Evolutionary conservation across 2,329 filamentous ascomycete genomes (phyloP).

Genomic region (Diaporthe longicolla): DNA sequence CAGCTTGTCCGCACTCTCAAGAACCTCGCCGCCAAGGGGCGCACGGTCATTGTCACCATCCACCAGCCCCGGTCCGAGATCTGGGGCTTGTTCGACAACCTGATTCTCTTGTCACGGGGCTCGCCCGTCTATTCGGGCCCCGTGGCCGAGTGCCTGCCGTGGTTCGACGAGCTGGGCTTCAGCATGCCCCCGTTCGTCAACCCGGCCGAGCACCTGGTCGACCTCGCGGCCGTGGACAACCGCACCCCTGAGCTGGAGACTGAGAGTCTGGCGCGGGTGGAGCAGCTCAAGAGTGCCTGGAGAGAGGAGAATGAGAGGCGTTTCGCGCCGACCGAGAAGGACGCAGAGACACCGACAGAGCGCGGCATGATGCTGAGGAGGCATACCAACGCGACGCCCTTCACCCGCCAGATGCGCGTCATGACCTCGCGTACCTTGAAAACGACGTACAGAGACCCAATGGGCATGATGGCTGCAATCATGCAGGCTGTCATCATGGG

Average conservation of each 20-base stretch:
- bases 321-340: constrained; percentile 46
- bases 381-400: constrained; percentile 63
- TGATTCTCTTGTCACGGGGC: constrained; percentile 78
- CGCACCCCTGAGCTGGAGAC: constrained; percentile 76
- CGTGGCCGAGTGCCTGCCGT: constrained; percentile 69
- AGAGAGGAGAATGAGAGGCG: constrained; percentile 52
- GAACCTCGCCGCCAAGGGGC: constrained; percentile 74
- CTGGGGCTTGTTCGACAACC: constrained; percentile 81
- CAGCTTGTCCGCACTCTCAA: constrained; percentile 81
- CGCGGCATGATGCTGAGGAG: constrained; percentile 39
- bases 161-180: constrained; percentile 74
- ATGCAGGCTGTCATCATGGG: constrained; percentile 80
- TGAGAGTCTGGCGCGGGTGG: constrained; percentile 71
- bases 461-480: constrained; percentile 80
- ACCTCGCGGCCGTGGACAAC: constrained; percentile 81
- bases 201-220: constrained; percentile 82
- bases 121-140: constrained; percentile 77
- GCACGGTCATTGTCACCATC: constrained; percentile 81
- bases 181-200: constrained; percentile 80
- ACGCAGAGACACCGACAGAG: constrained; percentile 30
- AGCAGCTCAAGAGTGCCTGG: constrained; percentile 75
- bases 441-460: constrained; percentile 81
- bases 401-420: constrained; percentile 74
- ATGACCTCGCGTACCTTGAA: constrained; percentile 78
- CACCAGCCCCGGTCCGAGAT: constrained; percentile 86